phyloP scores from a whole-genome alignment of 2,329 filamentous ascomycete genomes.

The Chrysoporthe puriensis region DNA sequence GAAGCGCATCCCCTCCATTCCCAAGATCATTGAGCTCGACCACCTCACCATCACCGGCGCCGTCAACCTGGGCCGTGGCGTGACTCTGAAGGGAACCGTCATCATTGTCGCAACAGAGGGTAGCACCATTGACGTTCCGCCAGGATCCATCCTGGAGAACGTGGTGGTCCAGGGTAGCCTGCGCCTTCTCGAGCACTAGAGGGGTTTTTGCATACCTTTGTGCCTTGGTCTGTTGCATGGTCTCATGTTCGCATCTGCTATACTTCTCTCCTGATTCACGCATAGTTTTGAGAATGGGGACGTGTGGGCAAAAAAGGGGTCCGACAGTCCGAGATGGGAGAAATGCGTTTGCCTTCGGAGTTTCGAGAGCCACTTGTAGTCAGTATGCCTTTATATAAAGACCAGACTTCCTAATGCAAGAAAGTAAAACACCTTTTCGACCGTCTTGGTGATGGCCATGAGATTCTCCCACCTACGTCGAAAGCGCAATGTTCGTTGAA shows the following conservation, averaged over 20 bases:
- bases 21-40: slow-evolving; percentile 88
- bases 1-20: slow-evolving; percentile 83
- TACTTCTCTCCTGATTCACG: background rate
- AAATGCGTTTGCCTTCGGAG: slow-evolving; percentile 14
- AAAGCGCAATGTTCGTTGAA: no score
- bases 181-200: slow-evolving; percentile 69
- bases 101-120: slow-evolving; percentile 99
- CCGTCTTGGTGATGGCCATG: background rate
- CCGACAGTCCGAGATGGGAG: background rate
- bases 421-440: slow-evolving; percentile 16
- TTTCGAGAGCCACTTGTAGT: slow-evolving; percentile 19
- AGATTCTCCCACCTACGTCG: background rate
- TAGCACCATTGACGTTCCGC: slow-evolving; percentile 96
- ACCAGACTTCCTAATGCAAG: slow-evolving; percentile 26
- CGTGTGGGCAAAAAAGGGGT: slow-evolving; percentile 7
- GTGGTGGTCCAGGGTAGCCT: slow-evolving; percentile 98
- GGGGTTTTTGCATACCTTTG: background rate
- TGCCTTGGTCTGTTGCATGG: slow-evolving; percentile 9
- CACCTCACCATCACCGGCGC: slow-evolving; percentile 97
- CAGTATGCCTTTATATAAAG: slow-evolving; percentile 21
- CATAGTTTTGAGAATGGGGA: background rate
- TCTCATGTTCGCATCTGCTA: slow-evolving; percentile 19
- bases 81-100: slow-evolving; percentile 96
- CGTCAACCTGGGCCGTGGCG: slow-evolving; percentile 93
- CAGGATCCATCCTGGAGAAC: slow-evolving; percentile 96